phyloP scores from a whole-genome alignment of 2,329 filamentous ascomycete genomes.

The Rasamsonia emersonii region DNA sequence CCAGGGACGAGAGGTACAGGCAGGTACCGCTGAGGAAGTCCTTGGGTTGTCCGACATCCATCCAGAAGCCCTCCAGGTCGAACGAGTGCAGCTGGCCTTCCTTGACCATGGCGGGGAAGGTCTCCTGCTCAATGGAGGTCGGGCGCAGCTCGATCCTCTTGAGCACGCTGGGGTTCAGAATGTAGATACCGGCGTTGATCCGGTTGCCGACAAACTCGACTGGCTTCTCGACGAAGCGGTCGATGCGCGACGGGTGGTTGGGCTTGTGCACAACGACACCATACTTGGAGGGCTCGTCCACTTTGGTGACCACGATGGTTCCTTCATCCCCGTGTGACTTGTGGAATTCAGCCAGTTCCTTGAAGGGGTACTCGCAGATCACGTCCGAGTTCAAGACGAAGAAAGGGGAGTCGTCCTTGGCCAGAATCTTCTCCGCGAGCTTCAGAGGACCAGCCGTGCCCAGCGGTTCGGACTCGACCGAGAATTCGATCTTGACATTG shows the following conservation, averaged over 20 bases:
- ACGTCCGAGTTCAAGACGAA: conserved; percentile 98
- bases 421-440: conserved; percentile 83
- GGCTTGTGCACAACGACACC: conserved; percentile 98
- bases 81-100: conserved; percentile 92
- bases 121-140: conserved; percentile 97
- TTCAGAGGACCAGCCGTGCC: conserved; percentile 94
- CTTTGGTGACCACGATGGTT: conserved; percentile 97
- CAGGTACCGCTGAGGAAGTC: conserved; percentile 96
- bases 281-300: conserved; percentile 98
- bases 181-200: conserved; percentile 98
- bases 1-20: conserved; percentile 85
- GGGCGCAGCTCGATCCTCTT: conserved; percentile 89
- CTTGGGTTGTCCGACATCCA: conserved; percentile 98
- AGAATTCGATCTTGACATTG: conserved; percentile 94
- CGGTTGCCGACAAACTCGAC: conserved; percentile 98
- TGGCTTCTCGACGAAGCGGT: conserved; percentile 98
- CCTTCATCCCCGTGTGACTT: conserved; percentile 88
- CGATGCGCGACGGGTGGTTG: conserved; percentile 80
- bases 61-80: conserved; percentile 97
- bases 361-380: conserved; percentile 96
- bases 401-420: conserved; percentile 89
- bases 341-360: conserved; percentile 84
- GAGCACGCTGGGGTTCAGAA: conserved; percentile 86
- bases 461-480: conserved; percentile 88
- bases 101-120: conserved; percentile 85